Evolutionary conservation across 805 yeast genomes (phyloP).

Genomic region (Yarrowia bubula): DNA sequence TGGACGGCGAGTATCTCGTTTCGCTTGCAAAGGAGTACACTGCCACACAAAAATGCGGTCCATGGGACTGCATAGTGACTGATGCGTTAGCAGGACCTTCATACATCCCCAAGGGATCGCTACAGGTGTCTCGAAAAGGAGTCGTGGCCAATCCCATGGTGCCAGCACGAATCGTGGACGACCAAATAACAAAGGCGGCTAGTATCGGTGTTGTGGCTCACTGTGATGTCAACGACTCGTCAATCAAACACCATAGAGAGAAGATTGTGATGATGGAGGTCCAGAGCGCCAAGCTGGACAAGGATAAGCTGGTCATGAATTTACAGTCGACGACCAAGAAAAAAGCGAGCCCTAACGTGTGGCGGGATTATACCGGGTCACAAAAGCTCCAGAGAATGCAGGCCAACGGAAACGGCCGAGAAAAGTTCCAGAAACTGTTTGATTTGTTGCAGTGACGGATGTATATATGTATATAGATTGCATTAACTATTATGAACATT

Average conservation of each 20-base stretch:
- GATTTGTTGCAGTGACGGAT: background rate
- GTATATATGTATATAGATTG: slow-evolving; percentile 17
- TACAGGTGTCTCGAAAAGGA: slow-evolving; percentile 71
- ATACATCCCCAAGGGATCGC: slow-evolving; percentile 65
- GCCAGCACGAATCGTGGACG: slow-evolving; percentile 64
- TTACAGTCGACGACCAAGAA: background rate
- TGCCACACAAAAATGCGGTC: slow-evolving; percentile 11
- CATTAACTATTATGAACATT: background rate
- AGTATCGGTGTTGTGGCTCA: slow-evolving; percentile 53
- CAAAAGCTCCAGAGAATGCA: slow-evolving; percentile 24
- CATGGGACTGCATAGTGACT: slow-evolving; percentile 6
- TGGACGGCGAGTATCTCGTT: slow-evolving; percentile 13
- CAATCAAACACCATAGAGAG: background rate
- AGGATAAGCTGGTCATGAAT: slow-evolving; percentile 6
- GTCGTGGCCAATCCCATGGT: slow-evolving; percentile 51
- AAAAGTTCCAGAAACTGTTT: slow-evolving; percentile 14
- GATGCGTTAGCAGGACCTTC: slow-evolving; percentile 74
- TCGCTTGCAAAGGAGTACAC: slow-evolving; percentile 14
- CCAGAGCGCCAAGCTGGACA: slow-evolving; percentile 7
- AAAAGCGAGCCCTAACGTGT: background rate
- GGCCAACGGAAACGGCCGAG: background rate
- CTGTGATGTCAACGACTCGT: slow-evolving; percentile 14
- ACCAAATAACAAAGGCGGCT: slow-evolving; percentile 31
- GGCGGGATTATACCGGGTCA: slow-evolving; percentile 14
- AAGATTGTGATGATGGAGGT: slow-evolving; percentile 25